Evolutionary conservation across 2,329 filamentous ascomycete genomes (phyloP), one percentile per base, ranked within the genome.

Genomic region (Microsporum canis): DNA sequence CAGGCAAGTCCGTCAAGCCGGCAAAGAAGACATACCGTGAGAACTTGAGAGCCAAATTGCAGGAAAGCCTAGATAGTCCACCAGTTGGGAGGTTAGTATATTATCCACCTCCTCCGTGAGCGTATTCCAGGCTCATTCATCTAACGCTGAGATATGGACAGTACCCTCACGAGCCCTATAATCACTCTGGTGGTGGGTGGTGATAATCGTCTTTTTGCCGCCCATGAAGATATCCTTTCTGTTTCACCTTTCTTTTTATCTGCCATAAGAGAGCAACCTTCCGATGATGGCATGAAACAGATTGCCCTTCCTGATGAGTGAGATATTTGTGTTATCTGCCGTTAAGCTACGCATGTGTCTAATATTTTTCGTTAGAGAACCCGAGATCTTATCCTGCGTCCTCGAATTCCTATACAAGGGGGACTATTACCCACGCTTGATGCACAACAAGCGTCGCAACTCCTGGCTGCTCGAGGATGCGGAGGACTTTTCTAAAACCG

Each of bases 381-480:
- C 91, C 68, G 91, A 95, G 80, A 84, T 95, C 75, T 89, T 96
- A 77, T 95, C 90, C 73, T 91, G 88, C 71, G 81, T 96, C 70
- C 89, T 96, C 78, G 91, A 96, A 80, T 96, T 91, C 75, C 85
- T 96, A 67, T 96, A 96, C 86, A 95, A 95, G 80, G 90, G 89
- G 67, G 91, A 95, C 82, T 96, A 95, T 79, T 94, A 88, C 76
- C 91, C 91, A 61, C 88, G 90, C 75, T 82, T 96, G 78, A 72
- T 95, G 68, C 89, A 90, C 76, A 88, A 89, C 83, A 90, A 88
- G 82, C 86, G 86, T 75, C 87, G 85, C 72, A 87, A 89, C 80
- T 88, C 87, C 78, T 96, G 89, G 88, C 85, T 89, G 74, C 88
- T 96, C 78, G 90, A 96, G 82, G 87, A 88, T 74, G 77, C 77